A percentile compares a stretch with the other conserved stretches of the same genome.
Evolutionary conservation across 192 early-diverging fungal species (phyloP).

Genomic region (Coemansia sp.): DNA sequence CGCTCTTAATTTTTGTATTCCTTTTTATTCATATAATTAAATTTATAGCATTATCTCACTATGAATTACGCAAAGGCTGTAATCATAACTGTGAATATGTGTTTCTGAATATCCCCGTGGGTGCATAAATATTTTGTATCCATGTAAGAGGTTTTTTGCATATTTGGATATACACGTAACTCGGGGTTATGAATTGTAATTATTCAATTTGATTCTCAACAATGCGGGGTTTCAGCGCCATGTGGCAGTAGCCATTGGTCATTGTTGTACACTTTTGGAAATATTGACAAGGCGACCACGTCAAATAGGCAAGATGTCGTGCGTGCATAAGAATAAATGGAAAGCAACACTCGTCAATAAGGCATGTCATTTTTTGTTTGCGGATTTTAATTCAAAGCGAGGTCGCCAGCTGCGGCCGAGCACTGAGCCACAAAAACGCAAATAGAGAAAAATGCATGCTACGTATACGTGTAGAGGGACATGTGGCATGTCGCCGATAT

Average conservation of each 20-base stretch:
- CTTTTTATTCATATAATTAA: neutral
- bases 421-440: conserved; percentile 9
- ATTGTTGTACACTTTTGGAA: neutral
- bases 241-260: neutral
- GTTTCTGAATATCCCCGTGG: neutral
- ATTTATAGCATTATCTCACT: neutral
- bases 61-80: neutral
- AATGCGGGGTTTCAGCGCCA: neutral
- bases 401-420: neutral
- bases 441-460: neutral
- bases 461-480: neutral
- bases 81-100: neutral
- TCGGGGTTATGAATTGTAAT: neutral
- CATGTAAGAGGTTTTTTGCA: neutral
- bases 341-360: neutral
- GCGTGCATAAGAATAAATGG: neutral
- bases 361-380: neutral
- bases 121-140: neutral
- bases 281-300: neutral
- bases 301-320: neutral
- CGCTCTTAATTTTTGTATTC: neutral
- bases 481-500: conserved; percentile 6
- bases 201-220: neutral
- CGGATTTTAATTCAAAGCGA: neutral
- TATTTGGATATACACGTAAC: neutral